Evolutionary conservation across 257 asterid genomes (phyloP), one percentile per base, ranked within the genome.

Genomic region (Nicotiana obtusifolia): DNA sequence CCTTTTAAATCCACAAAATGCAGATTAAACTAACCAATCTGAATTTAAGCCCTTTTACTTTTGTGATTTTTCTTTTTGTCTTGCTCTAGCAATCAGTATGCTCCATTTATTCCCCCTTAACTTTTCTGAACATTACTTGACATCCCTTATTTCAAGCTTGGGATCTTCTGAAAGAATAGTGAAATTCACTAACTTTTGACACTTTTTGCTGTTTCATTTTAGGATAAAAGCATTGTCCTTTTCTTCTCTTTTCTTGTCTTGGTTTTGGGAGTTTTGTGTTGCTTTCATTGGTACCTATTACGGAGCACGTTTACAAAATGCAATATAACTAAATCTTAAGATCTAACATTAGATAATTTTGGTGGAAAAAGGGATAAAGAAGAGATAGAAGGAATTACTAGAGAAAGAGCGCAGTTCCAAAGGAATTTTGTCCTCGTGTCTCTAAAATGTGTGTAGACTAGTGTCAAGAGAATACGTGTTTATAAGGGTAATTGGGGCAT

Each of bases 401-500:
- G 37, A 44, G 3, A 49, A 20, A 44, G 22, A 44, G 22, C 78
- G 19, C 60, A 10, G 17, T 82, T 28, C 64, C 57, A 82, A 77
- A 15, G 53, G 64, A 60, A 22, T 30, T 19, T 44, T 73, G 61
- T 73, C 61, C 15, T 47, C 4, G 4, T 73, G 41, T 24, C 79
- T 24, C 61, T 7, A 47, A 73, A 7, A 22, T 71, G 60, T 71
- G 37, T 44, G 35, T 41, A 71, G 78, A 22, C 7, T 13, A 20
- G 1, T 71, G 13, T 44, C 10, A 61, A 69, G 35, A 49, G 60
- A 67, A 77, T 62, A 67, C 81, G 80, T 59, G 37, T 77, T 76
- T 19, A 61, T 80, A 80, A 85, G 52, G 84, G 83, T 16, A 10
- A 81, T 84, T 82, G 75, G 81, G 79, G 57, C 60, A 20, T 47